Conservation (phyloP, 805 yeast species). For the Zygosaccharomyces siamensis region DNA sequence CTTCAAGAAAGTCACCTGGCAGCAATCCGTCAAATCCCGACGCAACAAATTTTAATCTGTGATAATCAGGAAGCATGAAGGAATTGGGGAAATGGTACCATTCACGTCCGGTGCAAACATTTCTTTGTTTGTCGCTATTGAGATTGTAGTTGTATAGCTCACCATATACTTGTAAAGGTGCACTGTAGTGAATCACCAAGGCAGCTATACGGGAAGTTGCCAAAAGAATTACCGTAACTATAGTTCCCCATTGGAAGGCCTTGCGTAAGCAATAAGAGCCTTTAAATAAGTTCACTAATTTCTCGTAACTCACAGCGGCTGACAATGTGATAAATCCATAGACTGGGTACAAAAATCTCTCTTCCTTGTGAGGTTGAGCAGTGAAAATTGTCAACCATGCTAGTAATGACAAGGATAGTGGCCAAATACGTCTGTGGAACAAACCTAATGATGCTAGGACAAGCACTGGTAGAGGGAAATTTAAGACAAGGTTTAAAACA, state of each 20-base stretch:
- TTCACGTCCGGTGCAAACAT: slow-evolving; percentile 88
- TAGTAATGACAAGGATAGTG: slow-evolving; percentile 45
- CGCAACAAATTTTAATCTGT: slow-evolving; percentile 60
- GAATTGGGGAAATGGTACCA: slow-evolving; percentile 94
- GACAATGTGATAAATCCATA: slow-evolving; percentile 64
- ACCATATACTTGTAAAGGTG: slow-evolving; percentile 62
- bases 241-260: slow-evolving; percentile 12
- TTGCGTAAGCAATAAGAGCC: slow-evolving; percentile 14
- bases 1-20: slow-evolving; percentile 78
- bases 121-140: slow-evolving; percentile 31
- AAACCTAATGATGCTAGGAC: slow-evolving; percentile 31
- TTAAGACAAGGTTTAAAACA: slow-evolving; percentile 58
- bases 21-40: slow-evolving; percentile 82
- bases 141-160: slow-evolving; percentile 34
- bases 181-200: slow-evolving; percentile 60
- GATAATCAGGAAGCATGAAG: slow-evolving; percentile 63
- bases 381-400: slow-evolving; percentile 67
- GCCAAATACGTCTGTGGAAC: slow-evolving; percentile 26
- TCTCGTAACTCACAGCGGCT: slow-evolving; percentile 49
- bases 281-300: slow-evolving; percentile 14
- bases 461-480: slow-evolving; percentile 52
- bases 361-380: slow-evolving; percentile 87
- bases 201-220: slow-evolving; percentile 55
- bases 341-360: slow-evolving; percentile 81
- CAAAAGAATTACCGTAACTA: slow-evolving; percentile 15